Conservation (phyloP, 1,139 yeast species). For the Torulaspora globosa region DNA sequence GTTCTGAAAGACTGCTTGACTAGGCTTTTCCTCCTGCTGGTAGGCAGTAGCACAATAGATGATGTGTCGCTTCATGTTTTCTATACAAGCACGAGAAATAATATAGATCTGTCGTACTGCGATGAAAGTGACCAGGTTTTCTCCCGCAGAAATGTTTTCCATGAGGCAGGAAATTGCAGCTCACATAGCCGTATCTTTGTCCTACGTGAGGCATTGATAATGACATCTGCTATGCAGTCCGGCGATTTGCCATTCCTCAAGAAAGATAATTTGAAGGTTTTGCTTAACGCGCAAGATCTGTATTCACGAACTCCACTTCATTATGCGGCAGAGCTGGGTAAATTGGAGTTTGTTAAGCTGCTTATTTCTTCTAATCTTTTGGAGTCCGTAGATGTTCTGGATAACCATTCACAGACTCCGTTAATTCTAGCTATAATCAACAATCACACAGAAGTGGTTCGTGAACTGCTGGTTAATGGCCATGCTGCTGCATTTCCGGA, state of each 20-base stretch:
- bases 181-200: constrained; percentile 38
- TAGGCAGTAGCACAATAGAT: constrained; percentile 33
- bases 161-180: constrained; percentile 40
- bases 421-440: constrained; percentile 72
- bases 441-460: constrained; percentile 55
- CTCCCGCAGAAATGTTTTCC: constrained; percentile 39
- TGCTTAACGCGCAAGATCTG: constrained; percentile 44
- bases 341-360: constrained; percentile 51
- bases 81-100: constrained; percentile 22
- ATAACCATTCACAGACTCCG: constrained; percentile 77
- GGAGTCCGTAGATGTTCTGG: constrained; percentile 46
- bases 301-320: constrained; percentile 85
- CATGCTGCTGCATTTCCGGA: constrained; percentile 58
- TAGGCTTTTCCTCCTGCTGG: constrained; percentile 29
- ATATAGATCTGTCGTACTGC: constrained; percentile 31
- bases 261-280: constrained; percentile 24
- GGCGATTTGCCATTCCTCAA: constrained; percentile 19
- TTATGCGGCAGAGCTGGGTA: constrained; percentile 73
- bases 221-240: constrained; percentile 10
- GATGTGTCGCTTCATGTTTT: constrained; percentile 32
- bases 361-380: constrained; percentile 35
- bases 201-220: constrained; percentile 27
- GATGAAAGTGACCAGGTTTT: constrained; percentile 36
- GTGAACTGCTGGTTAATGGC: constrained; percentile 35
- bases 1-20: constrained; percentile 29